These are phyloP conservation scores for Phyllosticta capitalensis DNA, from an alignment of 2,329 filamentous ascomycete species.

Conservation along the genomic window DNA sequence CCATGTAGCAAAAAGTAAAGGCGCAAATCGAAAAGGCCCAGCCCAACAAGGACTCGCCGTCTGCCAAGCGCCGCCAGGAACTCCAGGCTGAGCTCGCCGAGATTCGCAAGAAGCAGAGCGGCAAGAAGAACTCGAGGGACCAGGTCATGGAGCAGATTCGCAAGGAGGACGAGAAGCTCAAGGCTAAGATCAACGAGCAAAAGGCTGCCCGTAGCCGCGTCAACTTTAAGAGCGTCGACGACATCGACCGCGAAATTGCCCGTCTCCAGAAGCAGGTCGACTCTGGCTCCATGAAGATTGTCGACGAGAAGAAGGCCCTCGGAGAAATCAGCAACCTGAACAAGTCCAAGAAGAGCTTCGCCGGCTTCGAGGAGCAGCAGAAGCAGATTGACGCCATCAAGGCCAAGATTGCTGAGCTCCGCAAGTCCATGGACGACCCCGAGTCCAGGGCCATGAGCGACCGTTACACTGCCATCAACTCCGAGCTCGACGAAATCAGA, in stretches of 20 bases:
- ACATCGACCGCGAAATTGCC: conserved; percentile 75
- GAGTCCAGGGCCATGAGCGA: conserved; percentile 83
- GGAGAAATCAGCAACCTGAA: conserved; percentile 71
- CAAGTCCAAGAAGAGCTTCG: conserved; percentile 87
- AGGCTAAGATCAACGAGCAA: conserved; percentile 74
- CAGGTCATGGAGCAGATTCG: conserved; percentile 84
- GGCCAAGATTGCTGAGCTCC: conserved; percentile 77
- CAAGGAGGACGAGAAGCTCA: conserved; percentile 80
- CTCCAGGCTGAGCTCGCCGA: conserved; percentile 71
- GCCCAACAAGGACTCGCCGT: conserved; percentile 70
- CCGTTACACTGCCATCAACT: conserved; percentile 73
- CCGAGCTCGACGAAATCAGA: conserved; percentile 83
- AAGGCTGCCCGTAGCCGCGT: conserved; percentile 76
- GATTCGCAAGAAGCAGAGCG: conserved; percentile 80
- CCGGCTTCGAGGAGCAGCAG: conserved; percentile 71
- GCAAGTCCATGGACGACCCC: conserved; percentile 82
- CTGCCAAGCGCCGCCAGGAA: conserved; percentile 75
- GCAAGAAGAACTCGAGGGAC: conserved; percentile 72
- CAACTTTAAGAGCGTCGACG: conserved; percentile 77
- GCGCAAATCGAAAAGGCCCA: conserved; percentile 77
- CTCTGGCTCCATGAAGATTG: conserved; percentile 82
- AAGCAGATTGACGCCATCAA: conserved; percentile 84
- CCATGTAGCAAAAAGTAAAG: conserved; percentile 67
- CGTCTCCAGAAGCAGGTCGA: conserved; percentile 78
- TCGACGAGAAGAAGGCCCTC: conserved; percentile 93